Base-by-base conservation (phyloP, 345 rosid genomes). In the Rhodomyrtus tomentosa region DNA sequence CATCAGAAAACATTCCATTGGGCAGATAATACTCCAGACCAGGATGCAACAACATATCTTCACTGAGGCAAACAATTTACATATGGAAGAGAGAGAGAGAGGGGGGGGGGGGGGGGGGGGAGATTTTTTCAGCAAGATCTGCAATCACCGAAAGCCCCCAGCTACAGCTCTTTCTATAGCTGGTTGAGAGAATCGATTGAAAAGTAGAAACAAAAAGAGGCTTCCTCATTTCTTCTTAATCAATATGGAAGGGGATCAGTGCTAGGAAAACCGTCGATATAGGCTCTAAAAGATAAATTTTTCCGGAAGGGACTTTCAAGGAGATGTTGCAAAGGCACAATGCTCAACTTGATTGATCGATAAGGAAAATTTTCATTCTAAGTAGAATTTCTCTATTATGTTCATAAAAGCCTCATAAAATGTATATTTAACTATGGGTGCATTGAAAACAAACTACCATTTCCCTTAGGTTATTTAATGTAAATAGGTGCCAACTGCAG, bases 61-160 rank as follows among this genome's bases (percentile, higher is more conserved):
- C 73, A 29, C 73, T 59, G 73, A 40, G 15, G 40, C 40, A 59
- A 29, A 59, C 21, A 59, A 59, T 59, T 59, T 59, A 29, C 21
- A 0, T 59, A 29, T 29, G 40, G 21, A 15, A 38, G 0, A 22
- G 25, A 8, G 12, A 7, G n/a, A 9, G n/a, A 27, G 72, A 13
- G 68, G 12, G 36, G 5, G 32, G 25, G 62, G 25, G 6, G 24
- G 59, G 24, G 32, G 25, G 36, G 27, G 72, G 27, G 38, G 10
- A 27, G 38, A 58, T 38, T 27, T 58, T 20, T 27, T 58, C 72
- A 58, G 74, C 12, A 62, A 59, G 74, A 62, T 62, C 24, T 29
- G 5, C 40, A 29, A 62, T 32, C 42, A 62, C 42, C 5, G 0
- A 62, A 32, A 62, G 42, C 74, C 42, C 13, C 72, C 22, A 16